Percentiles rank a stretch among this genome's conserved stretches.
Conservation (phyloP, 2,329 filamentous ascomycete genomes). For the Pseudocercospora musae region DNA sequence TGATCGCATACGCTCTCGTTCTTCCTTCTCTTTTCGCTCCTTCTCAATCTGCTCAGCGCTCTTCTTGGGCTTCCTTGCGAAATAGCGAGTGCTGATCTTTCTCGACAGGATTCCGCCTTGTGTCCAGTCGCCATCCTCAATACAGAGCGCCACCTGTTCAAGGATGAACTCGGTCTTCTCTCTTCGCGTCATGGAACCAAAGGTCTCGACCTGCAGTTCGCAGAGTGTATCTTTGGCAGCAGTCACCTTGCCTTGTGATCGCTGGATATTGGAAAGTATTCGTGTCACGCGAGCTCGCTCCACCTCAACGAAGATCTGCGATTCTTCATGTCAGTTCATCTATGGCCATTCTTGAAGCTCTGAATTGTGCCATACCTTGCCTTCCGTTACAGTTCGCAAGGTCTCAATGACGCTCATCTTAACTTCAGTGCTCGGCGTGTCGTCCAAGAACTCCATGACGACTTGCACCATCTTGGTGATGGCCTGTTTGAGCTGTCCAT, state of each 20-base stretch:
- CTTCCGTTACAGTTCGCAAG: slow-evolving; percentile 91
- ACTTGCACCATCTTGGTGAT: slow-evolving; percentile 98
- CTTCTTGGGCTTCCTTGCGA: slow-evolving; percentile 87
- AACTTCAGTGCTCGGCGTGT: slow-evolving; percentile 77
- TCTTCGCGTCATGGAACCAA: slow-evolving; percentile 93
- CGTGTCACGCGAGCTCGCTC: slow-evolving; percentile 93
- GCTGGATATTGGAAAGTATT: slow-evolving; percentile 96
- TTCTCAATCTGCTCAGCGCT: slow-evolving; percentile 84
- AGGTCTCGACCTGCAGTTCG: slow-evolving; percentile 97
- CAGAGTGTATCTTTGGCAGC: slow-evolving; percentile 90
- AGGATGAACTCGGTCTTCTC: slow-evolving; percentile 99
- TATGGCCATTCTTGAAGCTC: background rate
- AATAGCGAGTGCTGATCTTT: slow-evolving; percentile 95
- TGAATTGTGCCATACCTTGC: slow-evolving; percentile 61
- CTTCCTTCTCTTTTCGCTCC: slow-evolving; percentile 77
- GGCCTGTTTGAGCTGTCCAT: slow-evolving; percentile 98
- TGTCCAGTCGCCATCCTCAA: slow-evolving; percentile 92
- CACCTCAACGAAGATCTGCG: slow-evolving; percentile 93
- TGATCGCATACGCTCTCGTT: slow-evolving; percentile 74
- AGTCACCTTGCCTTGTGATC: slow-evolving; percentile 85
- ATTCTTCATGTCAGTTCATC: slow-evolving; percentile 6
- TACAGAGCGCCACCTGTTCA: slow-evolving; percentile 89
- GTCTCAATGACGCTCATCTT: slow-evolving; percentile 95
- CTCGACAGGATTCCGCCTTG: slow-evolving; percentile 90
- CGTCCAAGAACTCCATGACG: slow-evolving; percentile 87